Conservation (phyloP, 2,329 filamentous ascomycete genomes). For the Chaetomium sp. region DNA sequence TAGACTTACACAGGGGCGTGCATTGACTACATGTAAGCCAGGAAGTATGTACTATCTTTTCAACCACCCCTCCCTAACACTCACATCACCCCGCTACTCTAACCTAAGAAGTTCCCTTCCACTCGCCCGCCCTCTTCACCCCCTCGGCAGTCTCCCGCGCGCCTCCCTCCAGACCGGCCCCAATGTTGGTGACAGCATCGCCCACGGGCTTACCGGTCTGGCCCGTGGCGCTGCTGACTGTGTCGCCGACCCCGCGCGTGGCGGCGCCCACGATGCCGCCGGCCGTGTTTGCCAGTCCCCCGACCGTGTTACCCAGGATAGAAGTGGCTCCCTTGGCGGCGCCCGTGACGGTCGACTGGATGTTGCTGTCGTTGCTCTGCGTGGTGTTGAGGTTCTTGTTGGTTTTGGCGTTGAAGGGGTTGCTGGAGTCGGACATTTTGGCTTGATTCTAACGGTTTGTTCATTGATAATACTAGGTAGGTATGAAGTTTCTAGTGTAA, state of each 20-base stretch:
- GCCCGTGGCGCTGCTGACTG: slow-evolving; percentile 55
- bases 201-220: slow-evolving; percentile 55
- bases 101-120: slow-evolving; percentile 43
- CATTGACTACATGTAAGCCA: too few species aligned
- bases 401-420: slow-evolving; percentile 8
- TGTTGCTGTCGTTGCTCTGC: slow-evolving; percentile 23
- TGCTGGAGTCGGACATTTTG: not conserved
- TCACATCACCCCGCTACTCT: too few species aligned
- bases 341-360: slow-evolving; percentile 25
- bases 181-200: slow-evolving; percentile 55
- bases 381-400: slow-evolving; percentile 10
- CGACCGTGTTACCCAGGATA: slow-evolving; percentile 37
- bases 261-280: slow-evolving; percentile 48
- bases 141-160: slow-evolving; percentile 52
- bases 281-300: slow-evolving; percentile 36
- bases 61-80: too few species aligned
- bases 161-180: slow-evolving; percentile 55
- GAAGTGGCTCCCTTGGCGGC: slow-evolving; percentile 34
- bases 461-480: not conserved
- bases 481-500: too few species aligned
- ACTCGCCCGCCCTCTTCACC: slow-evolving; percentile 59
- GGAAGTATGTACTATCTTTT: too few species aligned
- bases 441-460: not conserved
- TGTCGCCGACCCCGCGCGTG: slow-evolving; percentile 57
- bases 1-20: too few species aligned